Evolutionary conservation across 1,139 yeast genomes (phyloP).

Genomic region (Geotrichum reessii): DNA sequence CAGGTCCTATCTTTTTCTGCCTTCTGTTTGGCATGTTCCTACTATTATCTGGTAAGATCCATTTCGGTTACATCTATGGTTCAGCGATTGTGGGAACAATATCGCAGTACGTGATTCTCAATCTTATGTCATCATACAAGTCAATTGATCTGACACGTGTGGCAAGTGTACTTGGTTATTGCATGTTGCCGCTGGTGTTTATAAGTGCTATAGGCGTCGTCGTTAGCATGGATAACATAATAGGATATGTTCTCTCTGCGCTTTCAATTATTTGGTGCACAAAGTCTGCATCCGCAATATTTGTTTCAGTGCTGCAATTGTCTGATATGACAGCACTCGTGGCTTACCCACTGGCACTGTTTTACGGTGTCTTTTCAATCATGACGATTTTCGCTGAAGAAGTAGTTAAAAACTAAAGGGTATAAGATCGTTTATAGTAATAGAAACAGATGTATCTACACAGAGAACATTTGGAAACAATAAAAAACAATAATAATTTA

Average conservation of each 20-base stretch:
- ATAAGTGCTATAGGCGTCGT: conserved; percentile 72
- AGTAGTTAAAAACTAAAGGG: conserved; percentile 18
- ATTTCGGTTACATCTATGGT: conserved; percentile 94
- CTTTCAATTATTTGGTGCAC: conserved; percentile 90
- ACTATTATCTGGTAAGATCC: conserved; percentile 83
- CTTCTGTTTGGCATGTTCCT: conserved; percentile 81
- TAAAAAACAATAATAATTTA: not conserved
- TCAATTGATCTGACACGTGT: conserved; percentile 65
- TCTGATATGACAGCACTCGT: conserved; percentile 83
- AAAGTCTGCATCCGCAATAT: conserved; percentile 87
- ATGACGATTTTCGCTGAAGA: conserved; percentile 85
- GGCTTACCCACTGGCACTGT: conserved; percentile 89
- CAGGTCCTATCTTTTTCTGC: conserved; percentile 92
- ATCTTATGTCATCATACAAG: conserved; percentile 62
- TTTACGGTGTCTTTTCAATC: conserved; percentile 89
- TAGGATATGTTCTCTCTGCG: conserved; percentile 68
- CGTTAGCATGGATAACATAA: conserved; percentile 58
- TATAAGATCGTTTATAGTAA: not conserved
- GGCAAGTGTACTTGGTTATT: conserved; percentile 91
- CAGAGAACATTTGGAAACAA: not conserved
- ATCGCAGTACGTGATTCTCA: conserved; percentile 76
- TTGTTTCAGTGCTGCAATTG: conserved; percentile 76
- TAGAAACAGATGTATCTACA: not conserved
- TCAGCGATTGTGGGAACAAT: conserved; percentile 89
- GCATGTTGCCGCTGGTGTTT: conserved; percentile 82